Evolutionary conservation across 345 rosid species (phyloP).

Genomic region (Salix brachista): DNA sequence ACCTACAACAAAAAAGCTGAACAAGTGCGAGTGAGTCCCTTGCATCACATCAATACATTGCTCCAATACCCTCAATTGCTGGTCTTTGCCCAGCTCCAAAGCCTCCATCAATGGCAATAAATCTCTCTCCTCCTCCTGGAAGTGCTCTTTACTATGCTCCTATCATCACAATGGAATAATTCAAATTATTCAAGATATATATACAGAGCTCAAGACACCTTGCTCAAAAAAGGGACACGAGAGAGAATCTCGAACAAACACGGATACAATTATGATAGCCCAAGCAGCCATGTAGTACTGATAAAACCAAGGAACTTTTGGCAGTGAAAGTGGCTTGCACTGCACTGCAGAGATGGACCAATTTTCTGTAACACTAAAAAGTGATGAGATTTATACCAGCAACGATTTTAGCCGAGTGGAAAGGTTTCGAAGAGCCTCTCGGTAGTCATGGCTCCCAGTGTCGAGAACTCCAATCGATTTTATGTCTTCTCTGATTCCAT

Average conservation of each 20-base stretch:
- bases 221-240: neutral
- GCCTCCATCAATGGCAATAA: slow-evolving; percentile 63
- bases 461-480: slow-evolving; percentile 59
- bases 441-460: slow-evolving; percentile 35
- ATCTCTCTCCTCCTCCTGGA: slow-evolving; percentile 59
- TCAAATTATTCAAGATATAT: neutral
- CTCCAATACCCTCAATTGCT: slow-evolving; percentile 35
- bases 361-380: neutral
- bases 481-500: slow-evolving; percentile 68
- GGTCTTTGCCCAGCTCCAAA: slow-evolving; percentile 53
- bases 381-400: slow-evolving; percentile 29
- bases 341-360: neutral
- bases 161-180: neutral
- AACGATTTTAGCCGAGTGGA: slow-evolving; percentile 51
- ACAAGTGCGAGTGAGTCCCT: slow-evolving; percentile 48
- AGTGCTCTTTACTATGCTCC: slow-evolving; percentile 55
- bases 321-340: neutral
- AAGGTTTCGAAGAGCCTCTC: slow-evolving; percentile 48
- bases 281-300: neutral
- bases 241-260: neutral
- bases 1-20: slow-evolving; percentile 51
- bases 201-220: neutral
- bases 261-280: neutral
- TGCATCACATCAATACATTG: slow-evolving; percentile 54
- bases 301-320: neutral